Evolutionary conservation across 1,139 yeast species (phyloP), one percentile per base, ranked within the genome.

Genomic region (Kluyveromyces sp.): DNA sequence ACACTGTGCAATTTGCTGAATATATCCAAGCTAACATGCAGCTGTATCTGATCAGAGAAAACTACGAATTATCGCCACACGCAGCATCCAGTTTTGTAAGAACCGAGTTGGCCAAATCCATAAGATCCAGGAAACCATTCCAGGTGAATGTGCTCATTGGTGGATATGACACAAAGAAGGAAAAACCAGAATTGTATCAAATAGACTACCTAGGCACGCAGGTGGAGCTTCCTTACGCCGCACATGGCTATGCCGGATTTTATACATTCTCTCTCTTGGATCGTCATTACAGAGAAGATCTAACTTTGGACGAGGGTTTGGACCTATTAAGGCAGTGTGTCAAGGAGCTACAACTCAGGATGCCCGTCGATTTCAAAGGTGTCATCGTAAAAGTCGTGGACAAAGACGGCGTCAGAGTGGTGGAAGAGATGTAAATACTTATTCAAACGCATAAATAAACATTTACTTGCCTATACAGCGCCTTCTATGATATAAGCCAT

Each of bases 341-440:
- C 48, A 75, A 74, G 49, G 98, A 92, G 66, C 74, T 94, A 58
- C 74, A 78, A 52, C 78, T 73, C 46, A 80, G 99, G 73, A 81
- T 92, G 87, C 99, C 99, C 36, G 76, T 92, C 53, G 97, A 92
- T 60, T 92, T 86, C 73, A 92, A 92, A 70, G 98, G 98, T 22
- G 81, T 84, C 36, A 76, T 67, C 49, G 74, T 87, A 43, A 87
- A 88, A 65, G 75, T 83, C 36, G 84, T 89, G 31, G 86, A 80
- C 58, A 77, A 82, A 60, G 77, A 80, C 46, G 94, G 94, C 45
- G 68, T 82, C 50, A 77, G 78, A 61, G 70, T 67, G 32, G 65
- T 75, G 36, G 82, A 75, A 7, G 60, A 57, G 39, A 45, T 48
- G 33, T 46, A 43, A 49, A 19, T 16, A n/a, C 6, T 33, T 30